Percentiles rank a stretch among this genome's conserved stretches.
These are phyloP conservation scores for Thermomyces lanuginosus DNA, from an alignment of 2,329 filamentous ascomycete species.

Conservation along the genomic window DNA sequence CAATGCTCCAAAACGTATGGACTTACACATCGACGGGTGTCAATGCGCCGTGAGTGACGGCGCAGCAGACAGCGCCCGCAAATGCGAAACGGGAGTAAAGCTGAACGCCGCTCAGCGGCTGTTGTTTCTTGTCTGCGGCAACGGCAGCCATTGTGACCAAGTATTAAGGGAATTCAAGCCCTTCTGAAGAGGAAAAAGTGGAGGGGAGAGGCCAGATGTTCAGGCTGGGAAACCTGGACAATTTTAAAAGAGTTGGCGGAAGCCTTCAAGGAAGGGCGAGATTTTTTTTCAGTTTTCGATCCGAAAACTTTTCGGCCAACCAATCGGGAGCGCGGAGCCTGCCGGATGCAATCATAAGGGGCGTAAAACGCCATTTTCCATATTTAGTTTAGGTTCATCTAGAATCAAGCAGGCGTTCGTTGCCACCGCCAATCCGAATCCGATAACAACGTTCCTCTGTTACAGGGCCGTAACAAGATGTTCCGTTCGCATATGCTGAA, in stretches of 20 bases:
- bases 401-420: no score
- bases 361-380: no score
- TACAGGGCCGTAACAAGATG: no score
- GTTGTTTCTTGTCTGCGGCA: conserved; percentile 18
- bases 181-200: conserved; percentile 4
- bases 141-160: conserved; percentile 11
- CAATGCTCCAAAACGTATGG: background rate
- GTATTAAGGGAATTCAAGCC: conserved; percentile 4
- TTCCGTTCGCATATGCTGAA: no score
- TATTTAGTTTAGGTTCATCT: no score
- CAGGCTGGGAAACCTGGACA: no score
- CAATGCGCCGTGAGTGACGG: conserved; percentile 88
- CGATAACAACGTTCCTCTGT: no score
- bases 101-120: conserved; percentile 44
- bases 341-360: no score
- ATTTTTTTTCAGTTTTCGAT: background rate
- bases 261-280: background rate
- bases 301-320: conserved; percentile 7
- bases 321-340: conserved; percentile 5
- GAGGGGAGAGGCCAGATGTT: conserved; percentile 2
- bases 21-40: conserved; percentile 99
- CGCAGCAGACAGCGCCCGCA: conserved; percentile 94
- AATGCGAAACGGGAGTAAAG: conserved; percentile 96
- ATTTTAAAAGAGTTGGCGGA: conserved; percentile 1
- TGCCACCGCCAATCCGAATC: no score